phyloP scores from a whole-genome alignment of 2,329 filamentous ascomycete genomes.

The Exophiala spinifera region DNA sequence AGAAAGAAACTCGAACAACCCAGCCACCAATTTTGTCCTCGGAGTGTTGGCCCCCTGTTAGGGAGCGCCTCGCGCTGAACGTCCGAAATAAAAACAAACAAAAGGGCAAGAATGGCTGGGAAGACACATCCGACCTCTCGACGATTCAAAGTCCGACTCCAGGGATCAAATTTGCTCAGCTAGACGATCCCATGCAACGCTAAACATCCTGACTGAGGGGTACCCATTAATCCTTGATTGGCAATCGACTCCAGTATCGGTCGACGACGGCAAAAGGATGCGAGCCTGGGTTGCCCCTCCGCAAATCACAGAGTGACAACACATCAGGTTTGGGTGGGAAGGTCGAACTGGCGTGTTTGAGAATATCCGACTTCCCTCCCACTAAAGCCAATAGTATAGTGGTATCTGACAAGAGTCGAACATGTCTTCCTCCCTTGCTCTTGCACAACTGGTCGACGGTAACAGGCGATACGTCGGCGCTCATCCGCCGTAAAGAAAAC shows the following conservation, averaged over 20 bases:
- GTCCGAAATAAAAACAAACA: neutral
- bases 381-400: neutral
- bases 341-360: slow-evolving; percentile 5
- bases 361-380: neutral
- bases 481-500: too few species aligned
- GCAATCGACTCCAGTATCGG: slow-evolving; percentile 7
- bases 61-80: too few species aligned
- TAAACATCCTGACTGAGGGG: slow-evolving; percentile 1
- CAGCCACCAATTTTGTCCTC: neutral
- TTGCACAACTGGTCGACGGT: neutral
- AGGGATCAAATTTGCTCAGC: slow-evolving; percentile 8
- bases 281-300: slow-evolving; percentile 14
- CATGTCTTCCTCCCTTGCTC: too few species aligned
- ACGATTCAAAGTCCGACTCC: slow-evolving; percentile 7
- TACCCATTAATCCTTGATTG: slow-evolving; percentile 22
- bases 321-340: slow-evolving; percentile 18
- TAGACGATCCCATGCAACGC: slow-evolving; percentile 18
- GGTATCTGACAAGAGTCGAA: too few species aligned
- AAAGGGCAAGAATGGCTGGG: too few species aligned
- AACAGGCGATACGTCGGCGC: too few species aligned
- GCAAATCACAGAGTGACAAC: slow-evolving; percentile 26
- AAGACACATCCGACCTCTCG: neutral
- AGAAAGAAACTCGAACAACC: neutral
- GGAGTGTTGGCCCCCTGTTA: too few species aligned
- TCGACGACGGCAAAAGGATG: slow-evolving; percentile 3